Percentiles rank a stretch among this genome's conserved stretches.
Evolutionary conservation across 164 flowering plant species (phyloP).

Genomic region (Buxus sempervirens): DNA sequence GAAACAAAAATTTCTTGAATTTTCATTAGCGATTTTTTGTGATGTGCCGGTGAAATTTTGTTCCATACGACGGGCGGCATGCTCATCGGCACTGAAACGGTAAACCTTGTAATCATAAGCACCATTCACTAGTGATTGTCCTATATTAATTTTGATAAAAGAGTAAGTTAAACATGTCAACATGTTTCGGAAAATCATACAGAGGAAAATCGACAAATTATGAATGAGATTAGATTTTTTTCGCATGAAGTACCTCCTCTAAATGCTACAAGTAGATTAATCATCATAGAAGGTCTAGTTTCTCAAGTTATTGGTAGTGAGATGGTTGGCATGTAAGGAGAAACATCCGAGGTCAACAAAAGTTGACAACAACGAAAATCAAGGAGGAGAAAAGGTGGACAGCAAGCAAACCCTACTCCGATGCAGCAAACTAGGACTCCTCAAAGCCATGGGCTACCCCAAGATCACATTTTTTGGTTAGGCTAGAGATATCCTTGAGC

Average conservation of each 20-base stretch:
- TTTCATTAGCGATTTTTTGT: too few relatives aligned
- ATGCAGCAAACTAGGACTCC: too few relatives aligned
- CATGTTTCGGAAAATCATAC: neutral
- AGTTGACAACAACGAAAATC: neutral
- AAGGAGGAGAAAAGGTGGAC: too few relatives aligned
- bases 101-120: too few relatives aligned
- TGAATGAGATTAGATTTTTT: neutral
- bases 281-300: neutral
- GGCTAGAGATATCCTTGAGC: neutral
- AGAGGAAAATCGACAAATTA: neutral
- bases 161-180: neutral
- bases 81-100: too few relatives aligned
- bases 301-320: neutral
- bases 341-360: neutral
- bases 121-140: too few relatives aligned
- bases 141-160: neutral
- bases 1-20: too few relatives aligned
- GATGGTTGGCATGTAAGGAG: neutral
- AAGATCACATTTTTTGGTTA: too few relatives aligned
- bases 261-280: neutral
- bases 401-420: neutral
- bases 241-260: neutral
- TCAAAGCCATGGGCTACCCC: neutral
- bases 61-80: too few relatives aligned
- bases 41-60: too few relatives aligned